phyloP scores from a whole-genome alignment of 2,329 filamentous ascomycete genomes.

The Lecanicillium sp. region DNA sequence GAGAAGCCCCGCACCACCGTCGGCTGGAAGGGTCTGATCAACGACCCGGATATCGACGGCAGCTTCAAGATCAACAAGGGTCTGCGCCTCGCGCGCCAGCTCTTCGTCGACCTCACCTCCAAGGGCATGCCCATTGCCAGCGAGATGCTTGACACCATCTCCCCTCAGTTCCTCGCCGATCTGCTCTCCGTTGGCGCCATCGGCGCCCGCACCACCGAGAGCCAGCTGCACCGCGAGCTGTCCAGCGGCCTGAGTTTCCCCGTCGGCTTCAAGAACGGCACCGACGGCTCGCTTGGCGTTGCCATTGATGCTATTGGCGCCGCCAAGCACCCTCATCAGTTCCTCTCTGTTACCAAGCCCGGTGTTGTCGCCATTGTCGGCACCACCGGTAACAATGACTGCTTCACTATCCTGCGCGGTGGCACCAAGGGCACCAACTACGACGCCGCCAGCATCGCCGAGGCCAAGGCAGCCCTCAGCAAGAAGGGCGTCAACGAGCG shows the following conservation, averaged over 20 bases:
- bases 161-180: conserved; percentile 93
- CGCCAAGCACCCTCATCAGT: conserved; percentile 88
- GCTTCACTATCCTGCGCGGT: conserved; percentile 91
- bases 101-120: conserved; percentile 87
- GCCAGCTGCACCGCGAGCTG: conserved; percentile 89
- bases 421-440: conserved; percentile 94
- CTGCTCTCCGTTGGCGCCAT: conserved; percentile 86
- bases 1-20: conserved; percentile 98
- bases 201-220: conserved; percentile 94
- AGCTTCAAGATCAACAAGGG: conserved; percentile 99
- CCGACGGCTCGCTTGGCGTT: conserved; percentile 81
- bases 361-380: conserved; percentile 92
- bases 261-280: conserved; percentile 99
- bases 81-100: conserved; percentile 73
- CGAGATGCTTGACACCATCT: conserved; percentile 98
- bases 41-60: conserved; percentile 97
- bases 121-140: conserved; percentile 94
- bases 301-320: conserved; percentile 95
- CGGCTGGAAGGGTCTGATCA: conserved; percentile 98
- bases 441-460: conserved; percentile 75
- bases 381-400: conserved; percentile 91
- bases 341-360: conserved; percentile 94
- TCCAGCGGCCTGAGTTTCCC: conserved; percentile 94
- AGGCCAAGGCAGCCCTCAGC: conserved; percentile 71
- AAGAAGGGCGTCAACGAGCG: conserved; percentile 69